A percentile compares a stretch with the other conserved stretches of the same genome.
Evolutionary conservation across 305 asterid species (phyloP).

Genomic region (Solanum chacoense): DNA sequence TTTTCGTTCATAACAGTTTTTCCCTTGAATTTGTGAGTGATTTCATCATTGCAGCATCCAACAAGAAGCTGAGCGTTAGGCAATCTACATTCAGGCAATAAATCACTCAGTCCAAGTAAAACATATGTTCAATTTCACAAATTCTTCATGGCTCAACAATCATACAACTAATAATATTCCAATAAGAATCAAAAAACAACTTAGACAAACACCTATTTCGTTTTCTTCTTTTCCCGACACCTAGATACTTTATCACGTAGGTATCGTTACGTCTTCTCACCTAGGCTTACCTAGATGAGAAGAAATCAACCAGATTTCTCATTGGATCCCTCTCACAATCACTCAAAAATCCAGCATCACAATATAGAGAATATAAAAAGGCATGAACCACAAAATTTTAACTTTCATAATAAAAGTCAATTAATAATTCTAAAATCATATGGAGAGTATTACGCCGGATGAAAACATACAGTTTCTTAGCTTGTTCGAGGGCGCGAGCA

Average conservation of each 20-base stretch:
- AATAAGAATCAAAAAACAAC: neutral
- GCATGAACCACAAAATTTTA: neutral
- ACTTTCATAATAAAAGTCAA: neutral
- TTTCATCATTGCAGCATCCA: conserved; percentile 90
- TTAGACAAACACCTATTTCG: neutral
- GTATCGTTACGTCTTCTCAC: neutral
- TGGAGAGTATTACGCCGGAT: neutral
- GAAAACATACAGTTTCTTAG: conserved; percentile 49
- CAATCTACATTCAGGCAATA: conserved; percentile 35
- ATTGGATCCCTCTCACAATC: neutral
- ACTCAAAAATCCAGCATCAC: neutral
- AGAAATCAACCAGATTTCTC: neutral
- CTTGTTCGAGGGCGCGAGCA: conserved; percentile 81
- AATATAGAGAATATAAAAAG: neutral
- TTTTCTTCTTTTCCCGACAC: neutral
- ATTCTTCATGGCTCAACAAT: neutral
- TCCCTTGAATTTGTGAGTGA: conserved; percentile 85
- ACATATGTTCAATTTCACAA: neutral
- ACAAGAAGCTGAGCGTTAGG: conserved; percentile 77
- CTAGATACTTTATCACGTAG: neutral
- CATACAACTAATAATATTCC: neutral
- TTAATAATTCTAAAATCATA: neutral
- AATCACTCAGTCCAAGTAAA: neutral
- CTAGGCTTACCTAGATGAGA: neutral
- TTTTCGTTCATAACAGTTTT: conserved; percentile 81